A percentile compares a stretch with the other conserved stretches of the same genome.
Conservation (phyloP, 1,284 basidiomycete genomes). For the Malassezia restricta region DNA sequence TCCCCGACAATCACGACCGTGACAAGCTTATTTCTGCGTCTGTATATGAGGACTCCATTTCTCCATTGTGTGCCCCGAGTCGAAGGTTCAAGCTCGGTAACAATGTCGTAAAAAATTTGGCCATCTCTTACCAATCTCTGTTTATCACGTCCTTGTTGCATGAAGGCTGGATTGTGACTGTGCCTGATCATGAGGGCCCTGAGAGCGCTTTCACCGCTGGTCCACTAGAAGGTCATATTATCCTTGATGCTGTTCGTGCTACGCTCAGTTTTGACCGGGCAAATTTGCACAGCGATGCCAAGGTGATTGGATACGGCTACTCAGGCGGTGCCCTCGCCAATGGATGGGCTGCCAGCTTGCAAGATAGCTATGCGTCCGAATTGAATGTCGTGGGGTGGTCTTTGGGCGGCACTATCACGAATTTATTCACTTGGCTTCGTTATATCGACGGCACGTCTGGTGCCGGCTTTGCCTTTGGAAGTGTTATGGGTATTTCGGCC, state of each 20-base stretch:
- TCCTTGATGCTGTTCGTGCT: constrained; percentile 32
- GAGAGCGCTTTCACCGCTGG: constrained; percentile 33
- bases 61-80: constrained; percentile 25
- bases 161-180: constrained; percentile 27
- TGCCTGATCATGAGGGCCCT: constrained; percentile 38
- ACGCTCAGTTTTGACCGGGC: constrained; percentile 22
- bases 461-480: constrained; percentile 27
- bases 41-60: constrained; percentile 24
- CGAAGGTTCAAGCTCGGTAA: constrained; percentile 16
- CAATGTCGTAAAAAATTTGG: constrained; percentile 15
- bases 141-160: constrained; percentile 28
- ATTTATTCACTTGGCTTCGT: constrained; percentile 4
- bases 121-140: constrained; percentile 23
- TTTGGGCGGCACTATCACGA: constrained; percentile 27
- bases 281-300: constrained; percentile 18
- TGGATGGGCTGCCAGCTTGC: constrained; percentile 33
- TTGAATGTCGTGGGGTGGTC: constrained; percentile 27
- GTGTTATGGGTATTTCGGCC: constrained; percentile 27
- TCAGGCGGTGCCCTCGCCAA: constrained; percentile 38
- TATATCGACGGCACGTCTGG: constrained; percentile 24
- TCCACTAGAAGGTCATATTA: constrained; percentile 23
- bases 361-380: constrained; percentile 26
- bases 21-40: constrained; percentile 26
- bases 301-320: constrained; percentile 32
- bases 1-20: constrained; percentile 23